These are phyloP conservation scores for Hypocreales sp. DNA, from an alignment of 2,329 filamentous ascomycete species.

Conservation along the genomic window DNA sequence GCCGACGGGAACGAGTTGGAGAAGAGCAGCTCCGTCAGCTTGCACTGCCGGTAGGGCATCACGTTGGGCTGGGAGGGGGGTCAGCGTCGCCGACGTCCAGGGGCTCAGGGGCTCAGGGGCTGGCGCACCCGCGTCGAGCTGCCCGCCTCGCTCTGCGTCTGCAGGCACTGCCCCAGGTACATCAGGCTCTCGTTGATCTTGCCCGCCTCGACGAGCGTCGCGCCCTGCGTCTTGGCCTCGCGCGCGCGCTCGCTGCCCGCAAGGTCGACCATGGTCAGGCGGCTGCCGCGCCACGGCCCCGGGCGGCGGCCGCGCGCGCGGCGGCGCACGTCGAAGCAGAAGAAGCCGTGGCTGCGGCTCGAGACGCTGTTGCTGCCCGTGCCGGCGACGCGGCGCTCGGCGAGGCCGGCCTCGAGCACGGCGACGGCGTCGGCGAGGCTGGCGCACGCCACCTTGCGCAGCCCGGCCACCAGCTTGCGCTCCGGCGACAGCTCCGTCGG, in stretches of 20 bases:
- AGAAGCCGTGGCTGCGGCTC: slow-evolving; percentile 89
- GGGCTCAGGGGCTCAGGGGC: no score
- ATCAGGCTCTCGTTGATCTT: slow-evolving; percentile 98
- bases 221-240: slow-evolving; percentile 85
- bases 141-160: slow-evolving; percentile 76
- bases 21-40: slow-evolving; percentile 71
- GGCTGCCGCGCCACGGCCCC: slow-evolving; percentile 57
- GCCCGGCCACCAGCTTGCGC: slow-evolving; percentile 83
- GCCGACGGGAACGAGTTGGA: slow-evolving; percentile 72
- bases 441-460: slow-evolving; percentile 79
- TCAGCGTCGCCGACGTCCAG: no score
- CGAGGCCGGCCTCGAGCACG: slow-evolving; percentile 77
- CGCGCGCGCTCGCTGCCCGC: slow-evolving; percentile 87
- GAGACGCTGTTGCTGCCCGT: slow-evolving; percentile 89
- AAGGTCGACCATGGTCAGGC: slow-evolving; percentile 78
- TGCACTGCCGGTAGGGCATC: slow-evolving; percentile 71
- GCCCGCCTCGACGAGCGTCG: slow-evolving; percentile 84
- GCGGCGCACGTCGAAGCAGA: slow-evolving; percentile 90
- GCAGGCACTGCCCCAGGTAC: slow-evolving; percentile 93
- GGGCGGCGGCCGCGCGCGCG: slow-evolving; percentile 31
- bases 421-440: slow-evolving; percentile 72
- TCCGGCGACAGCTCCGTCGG: slow-evolving; percentile 76
- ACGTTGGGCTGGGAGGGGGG: slow-evolving; percentile 45
- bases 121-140: slow-evolving; percentile 45
- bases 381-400: slow-evolving; percentile 74